These are phyloP conservation scores for Piper betle DNA, from an alignment of 164 flowering plant species.

Conservation along the genomic window DNA sequence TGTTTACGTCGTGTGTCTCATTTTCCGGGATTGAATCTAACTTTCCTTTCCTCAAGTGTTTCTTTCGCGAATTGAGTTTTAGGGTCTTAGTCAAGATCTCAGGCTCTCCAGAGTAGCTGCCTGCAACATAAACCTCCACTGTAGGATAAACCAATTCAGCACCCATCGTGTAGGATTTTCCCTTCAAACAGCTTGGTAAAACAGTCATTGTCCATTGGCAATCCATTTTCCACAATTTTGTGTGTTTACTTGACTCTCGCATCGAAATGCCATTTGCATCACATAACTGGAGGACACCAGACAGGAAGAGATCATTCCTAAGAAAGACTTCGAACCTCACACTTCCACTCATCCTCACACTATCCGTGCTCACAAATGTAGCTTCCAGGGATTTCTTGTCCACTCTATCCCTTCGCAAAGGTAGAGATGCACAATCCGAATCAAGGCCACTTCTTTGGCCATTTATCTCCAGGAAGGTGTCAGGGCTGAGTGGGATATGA, in stretches of 20 bases:
- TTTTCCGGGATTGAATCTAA: constrained; percentile 69
- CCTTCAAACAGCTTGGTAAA: constrained; percentile 44
- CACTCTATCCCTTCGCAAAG: constrained; percentile 52
- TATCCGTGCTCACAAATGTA: constrained; percentile 74
- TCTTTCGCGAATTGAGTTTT: constrained; percentile 45
- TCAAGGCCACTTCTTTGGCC: constrained; percentile 42
- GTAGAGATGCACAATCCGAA: constrained; percentile 45
- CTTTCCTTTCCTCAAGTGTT: constrained; percentile 37
- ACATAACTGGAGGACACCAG: constrained; percentile 56
- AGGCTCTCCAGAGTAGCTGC: constrained; percentile 59
- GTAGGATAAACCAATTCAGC: constrained; percentile 39
- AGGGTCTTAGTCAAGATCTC: constrained; percentile 66
- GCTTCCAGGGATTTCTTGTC: constrained; percentile 76
- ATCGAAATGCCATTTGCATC: constrained; percentile 30
- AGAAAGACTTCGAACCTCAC: constrained; percentile 69
- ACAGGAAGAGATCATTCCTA: constrained; percentile 44
- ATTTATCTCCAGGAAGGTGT: constrained; percentile 72
- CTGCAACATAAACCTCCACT: constrained; percentile 76
- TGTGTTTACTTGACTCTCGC: constrained; percentile 25
- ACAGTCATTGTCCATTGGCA: constrained; percentile 43
- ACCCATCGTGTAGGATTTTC: constrained; percentile 24
- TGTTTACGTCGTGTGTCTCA: constrained; percentile 35
- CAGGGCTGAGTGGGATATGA: constrained; percentile 57
- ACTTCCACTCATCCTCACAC: constrained; percentile 61
- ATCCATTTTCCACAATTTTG: constrained; percentile 47